Conservation (phyloP, 345 rosid genomes). For the Hirschfeldia incana region DNA sequence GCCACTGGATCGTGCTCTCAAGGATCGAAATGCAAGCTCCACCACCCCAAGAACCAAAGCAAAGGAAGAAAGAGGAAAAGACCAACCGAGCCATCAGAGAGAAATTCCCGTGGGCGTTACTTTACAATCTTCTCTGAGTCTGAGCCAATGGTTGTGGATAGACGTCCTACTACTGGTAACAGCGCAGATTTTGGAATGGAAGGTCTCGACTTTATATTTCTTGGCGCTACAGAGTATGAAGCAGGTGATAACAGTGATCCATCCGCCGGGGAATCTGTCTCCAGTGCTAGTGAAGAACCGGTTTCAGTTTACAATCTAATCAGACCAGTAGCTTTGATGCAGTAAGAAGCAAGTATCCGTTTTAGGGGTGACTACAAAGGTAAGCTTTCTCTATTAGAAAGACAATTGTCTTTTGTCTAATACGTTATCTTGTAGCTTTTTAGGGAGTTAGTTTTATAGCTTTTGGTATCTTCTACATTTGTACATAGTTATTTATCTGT, state of each 20-base stretch:
- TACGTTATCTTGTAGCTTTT: not conserved
- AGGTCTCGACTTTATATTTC: slow-evolving; percentile 55
- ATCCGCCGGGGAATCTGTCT: slow-evolving; percentile 26
- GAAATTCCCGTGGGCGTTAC: slow-evolving; percentile 60
- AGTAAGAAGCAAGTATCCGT: slow-evolving; percentile 23
- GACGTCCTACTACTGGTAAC: slow-evolving; percentile 12
- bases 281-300: slow-evolving; percentile 36
- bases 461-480: slow-evolving; percentile 7
- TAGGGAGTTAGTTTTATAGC: not conserved
- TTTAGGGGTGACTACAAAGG: slow-evolving; percentile 28
- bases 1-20: slow-evolving; percentile 78
- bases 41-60: slow-evolving; percentile 70
- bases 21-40: slow-evolving; percentile 89
- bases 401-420: not conserved
- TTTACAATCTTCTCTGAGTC: slow-evolving; percentile 44
- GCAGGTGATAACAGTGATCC: slow-evolving; percentile 38
- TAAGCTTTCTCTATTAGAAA: slow-evolving; percentile 19
- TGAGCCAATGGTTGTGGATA: slow-evolving; percentile 40
- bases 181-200: slow-evolving; percentile 38
- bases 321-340: slow-evolving; percentile 55
- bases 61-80: slow-evolving; percentile 65
- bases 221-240: slow-evolving; percentile 55
- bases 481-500: slow-evolving; percentile 20
- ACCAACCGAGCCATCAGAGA: slow-evolving; percentile 43
- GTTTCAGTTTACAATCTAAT: slow-evolving; percentile 49